phyloP scores from a whole-genome alignment of 2,329 filamentous ascomycete genomes.

The Calonectria hongkongensis region DNA sequence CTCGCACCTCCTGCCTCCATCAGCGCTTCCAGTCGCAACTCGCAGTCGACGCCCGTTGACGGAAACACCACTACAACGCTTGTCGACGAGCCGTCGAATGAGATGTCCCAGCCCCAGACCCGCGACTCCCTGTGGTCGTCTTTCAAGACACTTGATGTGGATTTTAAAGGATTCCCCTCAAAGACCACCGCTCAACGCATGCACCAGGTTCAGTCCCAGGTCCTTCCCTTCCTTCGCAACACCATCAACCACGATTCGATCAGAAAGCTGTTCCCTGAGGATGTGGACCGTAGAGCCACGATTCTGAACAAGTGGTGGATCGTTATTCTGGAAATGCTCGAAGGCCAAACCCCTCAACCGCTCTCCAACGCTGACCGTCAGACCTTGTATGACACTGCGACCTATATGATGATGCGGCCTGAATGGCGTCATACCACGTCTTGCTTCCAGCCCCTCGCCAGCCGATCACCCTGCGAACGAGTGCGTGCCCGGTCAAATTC shows the following conservation, averaged over 20 bases:
- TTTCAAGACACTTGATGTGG: slow-evolving; percentile 73
- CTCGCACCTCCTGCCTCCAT: slow-evolving; percentile 64
- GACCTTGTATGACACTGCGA: slow-evolving; percentile 84
- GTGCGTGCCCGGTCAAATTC: slow-evolving; percentile 68
- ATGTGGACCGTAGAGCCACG: slow-evolving; percentile 85
- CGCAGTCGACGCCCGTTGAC: slow-evolving; percentile 63
- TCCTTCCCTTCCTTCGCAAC: slow-evolving; percentile 86
- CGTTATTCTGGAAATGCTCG: slow-evolving; percentile 86
- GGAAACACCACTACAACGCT: slow-evolving; percentile 60
- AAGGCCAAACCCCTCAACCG: slow-evolving; percentile 79
- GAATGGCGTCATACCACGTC: slow-evolving; percentile 89
- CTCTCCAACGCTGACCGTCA: slow-evolving; percentile 90
- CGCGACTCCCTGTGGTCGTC: slow-evolving; percentile 73
- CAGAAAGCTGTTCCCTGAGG: slow-evolving; percentile 80
- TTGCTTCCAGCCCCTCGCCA: slow-evolving; percentile 77
- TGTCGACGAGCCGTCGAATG: slow-evolving; percentile 67
- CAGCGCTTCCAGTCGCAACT: slow-evolving; percentile 60
- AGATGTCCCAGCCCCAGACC: slow-evolving; percentile 63
- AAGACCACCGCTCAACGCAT: slow-evolving; percentile 85
- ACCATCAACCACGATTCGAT: slow-evolving; percentile 82
- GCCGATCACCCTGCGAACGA: slow-evolving; percentile 70
- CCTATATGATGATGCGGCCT: slow-evolving; percentile 88
- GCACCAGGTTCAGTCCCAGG: slow-evolving; percentile 80
- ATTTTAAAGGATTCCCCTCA: slow-evolving; percentile 75
- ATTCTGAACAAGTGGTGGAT: slow-evolving; percentile 96